phyloP scores from a whole-genome alignment of 2,329 filamentous ascomycete genomes.

The Fusarium secorum region DNA sequence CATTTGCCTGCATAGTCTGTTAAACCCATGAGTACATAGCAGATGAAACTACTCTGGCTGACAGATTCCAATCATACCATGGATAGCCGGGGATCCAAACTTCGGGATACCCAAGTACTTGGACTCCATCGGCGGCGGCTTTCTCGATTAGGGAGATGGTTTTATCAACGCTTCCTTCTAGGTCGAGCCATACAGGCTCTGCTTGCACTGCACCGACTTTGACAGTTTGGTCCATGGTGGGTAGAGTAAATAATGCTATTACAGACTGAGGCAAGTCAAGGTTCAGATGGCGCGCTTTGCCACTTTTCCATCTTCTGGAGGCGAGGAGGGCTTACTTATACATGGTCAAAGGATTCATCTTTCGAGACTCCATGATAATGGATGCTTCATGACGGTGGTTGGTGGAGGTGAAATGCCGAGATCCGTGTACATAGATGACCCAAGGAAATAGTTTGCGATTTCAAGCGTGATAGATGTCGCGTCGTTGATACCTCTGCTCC shows the following conservation, averaged over 20 bases:
- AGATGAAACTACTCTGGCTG: not conserved
- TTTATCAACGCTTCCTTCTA: not conserved
- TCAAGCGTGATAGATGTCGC: fast-evolving
- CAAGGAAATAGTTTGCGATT: not conserved
- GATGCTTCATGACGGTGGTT: not conserved
- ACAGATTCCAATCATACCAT: not conserved
- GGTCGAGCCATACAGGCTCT: not conserved
- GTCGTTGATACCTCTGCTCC: not conserved
- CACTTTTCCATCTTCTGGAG: not conserved
- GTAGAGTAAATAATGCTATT: fast-evolving
- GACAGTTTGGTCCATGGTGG: not conserved
- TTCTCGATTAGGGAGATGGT: not conserved
- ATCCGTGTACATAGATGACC: not conserved
- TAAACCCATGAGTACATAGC: not conserved
- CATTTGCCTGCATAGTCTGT: not conserved
- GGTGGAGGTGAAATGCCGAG: not conserved
- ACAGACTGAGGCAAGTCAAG: not conserved
- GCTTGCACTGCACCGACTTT: not conserved
- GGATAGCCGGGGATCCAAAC: conserved; percentile 1
- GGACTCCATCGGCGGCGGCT: not conserved
- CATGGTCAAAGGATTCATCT: no score
- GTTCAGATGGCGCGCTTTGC: not conserved
- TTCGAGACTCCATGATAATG: not conserved
- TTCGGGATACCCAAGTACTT: conserved; percentile 2
- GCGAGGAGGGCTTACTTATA: not conserved